A percentile compares a stretch with the other conserved stretches of the same genome.
Conservation (phyloP, 345 rosid genomes). For the Eutrema japonicum region DNA sequence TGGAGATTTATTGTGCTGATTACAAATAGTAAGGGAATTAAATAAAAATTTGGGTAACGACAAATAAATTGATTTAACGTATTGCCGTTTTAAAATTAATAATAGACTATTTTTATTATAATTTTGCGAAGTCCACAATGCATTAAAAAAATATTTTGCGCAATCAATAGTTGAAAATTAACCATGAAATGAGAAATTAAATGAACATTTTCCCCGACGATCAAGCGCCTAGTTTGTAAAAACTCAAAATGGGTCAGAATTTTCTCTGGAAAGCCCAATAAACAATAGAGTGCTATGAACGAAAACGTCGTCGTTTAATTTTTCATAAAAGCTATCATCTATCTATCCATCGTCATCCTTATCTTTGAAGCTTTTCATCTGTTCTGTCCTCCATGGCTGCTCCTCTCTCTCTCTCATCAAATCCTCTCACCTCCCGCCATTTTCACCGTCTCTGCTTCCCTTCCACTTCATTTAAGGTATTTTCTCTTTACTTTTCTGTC, state of each 20-base stretch:
- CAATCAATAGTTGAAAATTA: no score
- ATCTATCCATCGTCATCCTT: conserved; percentile 31
- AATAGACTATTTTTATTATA: no score
- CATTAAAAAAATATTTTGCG: no score
- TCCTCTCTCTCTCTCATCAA: conserved; percentile 46
- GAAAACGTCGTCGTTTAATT: neutral
- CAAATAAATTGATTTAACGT: no score
- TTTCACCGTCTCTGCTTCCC: conserved; percentile 28
- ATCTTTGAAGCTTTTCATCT: conserved; percentile 30
- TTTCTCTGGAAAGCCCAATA: conserved; percentile 5
- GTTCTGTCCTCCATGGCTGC: conserved; percentile 46
- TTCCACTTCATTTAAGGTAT: conserved; percentile 46
- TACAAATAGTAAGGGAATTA: no score
- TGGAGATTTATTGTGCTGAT: no score
- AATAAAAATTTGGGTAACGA: no score
- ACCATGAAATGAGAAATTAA: no score
- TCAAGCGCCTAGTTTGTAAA: no score
- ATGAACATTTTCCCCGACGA: no score
- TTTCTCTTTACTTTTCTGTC: neutral
- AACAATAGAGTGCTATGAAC: neutral
- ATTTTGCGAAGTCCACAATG: no score
- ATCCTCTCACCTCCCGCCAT: conserved; percentile 35
- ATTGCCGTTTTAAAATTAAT: no score
- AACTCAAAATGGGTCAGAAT: neutral
- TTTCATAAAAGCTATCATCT: neutral